Evolutionary conservation across 1,284 basidiomycete genomes (phyloP).

Genomic region (Cerrena zonata): DNA sequence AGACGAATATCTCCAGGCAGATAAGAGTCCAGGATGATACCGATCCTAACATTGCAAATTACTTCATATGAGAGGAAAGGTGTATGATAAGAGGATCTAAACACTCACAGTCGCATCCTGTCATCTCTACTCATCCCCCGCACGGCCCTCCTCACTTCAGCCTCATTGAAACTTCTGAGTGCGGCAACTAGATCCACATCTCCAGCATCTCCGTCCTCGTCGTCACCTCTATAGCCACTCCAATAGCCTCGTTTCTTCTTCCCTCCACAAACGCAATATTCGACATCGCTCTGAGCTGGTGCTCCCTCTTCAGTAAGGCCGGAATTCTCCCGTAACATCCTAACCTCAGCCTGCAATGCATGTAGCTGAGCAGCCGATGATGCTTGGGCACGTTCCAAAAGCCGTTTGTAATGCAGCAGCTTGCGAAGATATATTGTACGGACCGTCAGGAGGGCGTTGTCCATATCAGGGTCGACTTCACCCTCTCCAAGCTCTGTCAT

Average conservation of each 20-base stretch:
- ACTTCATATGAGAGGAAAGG: constrained; percentile 3
- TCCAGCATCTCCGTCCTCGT: constrained; percentile 32
- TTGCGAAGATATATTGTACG: constrained; percentile 57
- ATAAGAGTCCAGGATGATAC: constrained; percentile 51
- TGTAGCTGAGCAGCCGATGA: constrained; percentile 72
- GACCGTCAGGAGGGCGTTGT: constrained; percentile 48
- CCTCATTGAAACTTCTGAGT: constrained; percentile 61
- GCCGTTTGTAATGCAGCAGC: constrained; percentile 65
- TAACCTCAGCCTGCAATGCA: constrained; percentile 69
- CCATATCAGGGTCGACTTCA: constrained; percentile 69
- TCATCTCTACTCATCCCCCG: constrained; percentile 58
- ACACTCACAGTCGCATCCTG: constrained; percentile 64
- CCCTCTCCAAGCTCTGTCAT: constrained; percentile 63
- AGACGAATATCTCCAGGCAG: constrained; percentile 73
- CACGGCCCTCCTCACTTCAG: constrained; percentile 59
- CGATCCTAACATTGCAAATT: constrained; percentile 25
- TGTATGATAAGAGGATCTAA: constrained; percentile 6
- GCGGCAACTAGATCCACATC: constrained; percentile 41
- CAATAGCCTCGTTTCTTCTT: constrained; percentile 55
- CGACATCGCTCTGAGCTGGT: constrained; percentile 27
- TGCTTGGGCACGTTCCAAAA: constrained; percentile 71
- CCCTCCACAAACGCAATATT: constrained; percentile 56
- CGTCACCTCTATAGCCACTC: constrained; percentile 52
- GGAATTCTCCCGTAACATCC: constrained; percentile 38
- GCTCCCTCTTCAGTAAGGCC: constrained; percentile 8